phyloP scores from a whole-genome alignment of 805 yeast genomes.

The Torulaspora franciscae region DNA sequence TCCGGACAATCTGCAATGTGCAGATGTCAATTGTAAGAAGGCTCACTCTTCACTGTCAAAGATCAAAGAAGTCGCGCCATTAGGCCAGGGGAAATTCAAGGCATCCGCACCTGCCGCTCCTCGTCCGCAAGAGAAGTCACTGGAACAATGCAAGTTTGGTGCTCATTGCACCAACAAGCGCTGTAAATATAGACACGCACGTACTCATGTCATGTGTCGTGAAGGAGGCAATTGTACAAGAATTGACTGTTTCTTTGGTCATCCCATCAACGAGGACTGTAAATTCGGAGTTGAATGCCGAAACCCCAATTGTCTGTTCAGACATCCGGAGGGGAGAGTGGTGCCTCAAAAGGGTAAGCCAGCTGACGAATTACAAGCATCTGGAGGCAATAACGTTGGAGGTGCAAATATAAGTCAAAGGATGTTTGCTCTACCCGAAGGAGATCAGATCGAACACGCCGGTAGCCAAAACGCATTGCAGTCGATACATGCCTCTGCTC shows the following conservation, averaged over 20 bases:
- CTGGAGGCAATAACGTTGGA: slow-evolving; percentile 23
- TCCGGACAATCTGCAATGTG: slow-evolving; percentile 59
- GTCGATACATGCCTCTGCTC: slow-evolving; percentile 21
- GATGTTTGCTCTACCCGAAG: slow-evolving; percentile 73
- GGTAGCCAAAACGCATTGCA: slow-evolving; percentile 42
- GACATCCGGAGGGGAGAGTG: slow-evolving; percentile 77
- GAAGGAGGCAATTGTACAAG: slow-evolving; percentile 75
- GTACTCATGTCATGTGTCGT: slow-evolving; percentile 67
- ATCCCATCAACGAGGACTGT: slow-evolving; percentile 75
- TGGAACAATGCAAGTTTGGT: slow-evolving; percentile 83
- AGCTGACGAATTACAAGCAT: slow-evolving; percentile 34
- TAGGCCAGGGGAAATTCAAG: slow-evolving; percentile 26
- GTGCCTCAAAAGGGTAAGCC: slow-evolving; percentile 29
- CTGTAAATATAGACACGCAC: slow-evolving; percentile 84
- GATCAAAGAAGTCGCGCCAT: slow-evolving; percentile 37
- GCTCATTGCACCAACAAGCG: slow-evolving; percentile 66
- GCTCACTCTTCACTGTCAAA: slow-evolving; percentile 80
- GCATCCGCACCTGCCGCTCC: slow-evolving; percentile 10
- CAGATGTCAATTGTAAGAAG: slow-evolving; percentile 54
- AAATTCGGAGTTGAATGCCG: slow-evolving; percentile 73
- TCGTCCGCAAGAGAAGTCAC: slow-evolving; percentile 43
- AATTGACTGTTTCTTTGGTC: slow-evolving; percentile 76
- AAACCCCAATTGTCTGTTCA: slow-evolving; percentile 64
- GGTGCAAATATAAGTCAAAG: slow-evolving; percentile 47
- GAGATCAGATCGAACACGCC: slow-evolving; percentile 65